Evolutionary conservation across 2,329 filamentous ascomycete genomes (phyloP), one percentile per base, ranked within the genome.

Genomic region (Neofusicoccum kwambonambiense): DNA sequence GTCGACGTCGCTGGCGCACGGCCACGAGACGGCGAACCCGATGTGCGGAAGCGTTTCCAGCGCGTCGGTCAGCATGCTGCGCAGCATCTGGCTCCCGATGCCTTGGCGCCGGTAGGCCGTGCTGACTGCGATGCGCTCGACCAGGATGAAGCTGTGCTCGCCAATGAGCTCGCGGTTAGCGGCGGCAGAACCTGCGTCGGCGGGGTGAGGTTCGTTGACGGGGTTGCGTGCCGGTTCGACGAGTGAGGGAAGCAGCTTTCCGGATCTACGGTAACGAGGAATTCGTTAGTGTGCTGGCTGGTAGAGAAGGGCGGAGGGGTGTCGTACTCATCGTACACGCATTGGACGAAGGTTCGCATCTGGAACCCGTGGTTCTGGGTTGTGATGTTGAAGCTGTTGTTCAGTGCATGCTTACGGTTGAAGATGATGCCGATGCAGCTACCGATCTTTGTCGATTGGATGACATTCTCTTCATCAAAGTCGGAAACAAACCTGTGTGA

Each of bases 21-120:
- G 61, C 61, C 61, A 64, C 35, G 50, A 52, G 6, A 41, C 61
- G 41, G 31, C 39, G 49, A 64, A 64, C 7, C 31, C 7, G 39
- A 47, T 8, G 41, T 22, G 5, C 2, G 61, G 49, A 7, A 31
- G 37, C 5, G 35, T 5, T 9, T 11, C 9, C 17, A n/a, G n/a
- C 3, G 61, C 61, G 3, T 37, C 39, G 41, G 13, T 8, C 9
- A 45, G 17, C 49, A 64, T 19, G 19, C n/a, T 22, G 8, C n/a
- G 1, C 9, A 52, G 34, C 22, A 64, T 34, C 17, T 35, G 3
- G 49, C 12, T n/a, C 13, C 47, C 61, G 50, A 64, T 37, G 17
- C 49, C 61, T 3, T 39, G 22, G 37, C 50, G 61, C 13, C 61
- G 49, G 49, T 45, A 17, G 1, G n/a, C 5, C 12, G 41, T 7